Conservation (phyloP, 805 yeast species). For the Pichia thaimueangensis region DNA sequence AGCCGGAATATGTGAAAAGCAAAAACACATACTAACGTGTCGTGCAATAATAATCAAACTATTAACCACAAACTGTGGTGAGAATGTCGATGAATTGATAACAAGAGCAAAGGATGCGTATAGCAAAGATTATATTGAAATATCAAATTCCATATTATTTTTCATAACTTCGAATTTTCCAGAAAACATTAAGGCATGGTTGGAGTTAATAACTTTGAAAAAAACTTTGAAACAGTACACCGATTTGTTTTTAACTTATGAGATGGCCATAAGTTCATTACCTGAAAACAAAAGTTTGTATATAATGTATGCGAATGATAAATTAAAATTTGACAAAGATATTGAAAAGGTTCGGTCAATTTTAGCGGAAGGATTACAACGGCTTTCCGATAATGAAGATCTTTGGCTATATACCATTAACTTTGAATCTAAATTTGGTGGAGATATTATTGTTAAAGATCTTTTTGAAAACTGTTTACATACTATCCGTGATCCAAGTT, state of each 20-base stretch:
- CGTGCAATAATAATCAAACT: constrained; percentile 43
- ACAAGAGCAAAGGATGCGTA: constrained; percentile 31
- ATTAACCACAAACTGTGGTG: not conserved
- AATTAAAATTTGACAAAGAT: constrained; percentile 44
- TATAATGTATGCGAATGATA: constrained; percentile 68
- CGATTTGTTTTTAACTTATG: constrained; percentile 39
- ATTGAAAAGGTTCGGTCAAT: constrained; percentile 46
- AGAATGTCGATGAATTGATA: not conserved
- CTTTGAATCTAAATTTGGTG: constrained; percentile 42
- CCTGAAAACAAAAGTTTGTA: constrained; percentile 47
- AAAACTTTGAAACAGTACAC: constrained; percentile 25
- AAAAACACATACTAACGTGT: constrained; percentile 41
- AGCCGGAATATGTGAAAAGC: constrained; percentile 48
- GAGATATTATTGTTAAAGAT: constrained; percentile 31
- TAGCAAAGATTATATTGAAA: constrained; percentile 20
- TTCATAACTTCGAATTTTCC: constrained; percentile 45
- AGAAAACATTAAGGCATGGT: constrained; percentile 41
- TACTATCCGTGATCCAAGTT: constrained; percentile 25
- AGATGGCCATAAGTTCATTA: constrained; percentile 44
- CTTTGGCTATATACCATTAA: constrained; percentile 72
- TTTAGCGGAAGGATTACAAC: constrained; percentile 40
- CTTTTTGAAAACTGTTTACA: constrained; percentile 28
- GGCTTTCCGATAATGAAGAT: constrained; percentile 41
- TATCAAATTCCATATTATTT: constrained; percentile 44
- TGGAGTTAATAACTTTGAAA: constrained; percentile 34